These are phyloP conservation scores for Neoscytalidium dimidiatum DNA, from an alignment of 2,329 filamentous ascomycete species.

Conservation along the genomic window DNA sequence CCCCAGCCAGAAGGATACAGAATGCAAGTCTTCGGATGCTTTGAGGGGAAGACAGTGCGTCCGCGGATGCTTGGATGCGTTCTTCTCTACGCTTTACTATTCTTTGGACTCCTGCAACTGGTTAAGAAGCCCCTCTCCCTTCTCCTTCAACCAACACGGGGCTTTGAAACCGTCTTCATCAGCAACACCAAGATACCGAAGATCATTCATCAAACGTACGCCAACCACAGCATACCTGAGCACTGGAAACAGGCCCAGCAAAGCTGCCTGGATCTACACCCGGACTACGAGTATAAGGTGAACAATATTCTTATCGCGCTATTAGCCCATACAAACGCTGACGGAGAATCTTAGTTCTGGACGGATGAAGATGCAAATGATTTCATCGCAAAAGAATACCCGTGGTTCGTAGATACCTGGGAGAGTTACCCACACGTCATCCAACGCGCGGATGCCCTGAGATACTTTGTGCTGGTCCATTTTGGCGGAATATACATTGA, in stretches of 20 bases:
- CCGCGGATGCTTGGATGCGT: not conserved
- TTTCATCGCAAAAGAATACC: conserved; percentile 24
- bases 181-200: conserved; percentile 57
- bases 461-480: conserved; percentile 30
- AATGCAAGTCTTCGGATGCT: not conserved
- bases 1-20: too few species aligned
- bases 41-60: not conserved
- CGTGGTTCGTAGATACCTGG: conserved; percentile 28
- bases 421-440: conserved; percentile 29
- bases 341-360: conserved; percentile 20
- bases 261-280: conserved; percentile 67
- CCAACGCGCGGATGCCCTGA: conserved; percentile 29
- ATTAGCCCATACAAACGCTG: not conserved
- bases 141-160: not conserved
- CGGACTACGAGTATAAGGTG: conserved; percentile 73
- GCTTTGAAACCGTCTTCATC: not conserved
- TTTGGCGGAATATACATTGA: conserved; percentile 32
- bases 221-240: conserved; percentile 66
- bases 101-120: not conserved
- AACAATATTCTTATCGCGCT: not conserved
- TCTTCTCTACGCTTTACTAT: not conserved
- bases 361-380: conserved; percentile 24
- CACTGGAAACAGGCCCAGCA: conserved; percentile 67
- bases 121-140: not conserved
- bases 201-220: conserved; percentile 77